phyloP scores from a whole-genome alignment of 1,284 basidiomycete species.

The Ustilago lituana region DNA sequence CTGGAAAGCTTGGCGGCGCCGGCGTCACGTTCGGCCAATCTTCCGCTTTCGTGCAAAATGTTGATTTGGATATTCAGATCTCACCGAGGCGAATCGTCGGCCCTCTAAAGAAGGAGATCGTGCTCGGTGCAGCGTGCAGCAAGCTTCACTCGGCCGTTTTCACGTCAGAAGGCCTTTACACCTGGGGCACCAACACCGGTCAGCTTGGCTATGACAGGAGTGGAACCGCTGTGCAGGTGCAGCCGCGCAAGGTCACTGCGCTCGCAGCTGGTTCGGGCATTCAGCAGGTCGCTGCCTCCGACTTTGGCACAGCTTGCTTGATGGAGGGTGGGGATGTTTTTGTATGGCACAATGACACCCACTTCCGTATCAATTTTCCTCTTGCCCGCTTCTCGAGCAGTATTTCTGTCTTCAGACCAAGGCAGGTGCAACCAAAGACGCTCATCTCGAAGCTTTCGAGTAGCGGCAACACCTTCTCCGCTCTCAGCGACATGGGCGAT shows the following conservation, averaged over 20 bases:
- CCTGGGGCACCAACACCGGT: conserved; percentile 94
- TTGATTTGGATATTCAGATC: conserved; percentile 73
- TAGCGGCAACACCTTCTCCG: conserved; percentile 84
- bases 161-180: conserved; percentile 83
- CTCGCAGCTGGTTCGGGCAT: conserved; percentile 64
- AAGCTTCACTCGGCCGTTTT: conserved; percentile 89
- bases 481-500: conserved; percentile 86
- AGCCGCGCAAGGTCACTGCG: conserved; percentile 81
- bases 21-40: conserved; percentile 44
- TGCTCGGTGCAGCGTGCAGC: conserved; percentile 86
- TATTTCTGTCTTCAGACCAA: conserved; percentile 72
- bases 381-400: conserved; percentile 67
- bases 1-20: conserved; percentile 68
- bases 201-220: conserved; percentile 77
- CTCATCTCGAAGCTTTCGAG: conserved; percentile 83
- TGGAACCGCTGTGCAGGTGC: conserved; percentile 79
- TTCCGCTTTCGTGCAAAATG: conserved; percentile 13
- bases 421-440: conserved; percentile 60
- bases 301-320: conserved; percentile 83
- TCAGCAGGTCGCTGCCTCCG: conserved; percentile 69
- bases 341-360: conserved; percentile 80
- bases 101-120: conserved; percentile 80
- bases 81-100: conserved; percentile 81
- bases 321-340: conserved; percentile 80
- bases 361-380: conserved; percentile 75